A percentile compares a stretch with the other conserved stretches of the same genome.
Evolutionary conservation across 192 early-diverging fungal genomes (phyloP).

Genomic region (Rhizophagus prolifer): DNA sequence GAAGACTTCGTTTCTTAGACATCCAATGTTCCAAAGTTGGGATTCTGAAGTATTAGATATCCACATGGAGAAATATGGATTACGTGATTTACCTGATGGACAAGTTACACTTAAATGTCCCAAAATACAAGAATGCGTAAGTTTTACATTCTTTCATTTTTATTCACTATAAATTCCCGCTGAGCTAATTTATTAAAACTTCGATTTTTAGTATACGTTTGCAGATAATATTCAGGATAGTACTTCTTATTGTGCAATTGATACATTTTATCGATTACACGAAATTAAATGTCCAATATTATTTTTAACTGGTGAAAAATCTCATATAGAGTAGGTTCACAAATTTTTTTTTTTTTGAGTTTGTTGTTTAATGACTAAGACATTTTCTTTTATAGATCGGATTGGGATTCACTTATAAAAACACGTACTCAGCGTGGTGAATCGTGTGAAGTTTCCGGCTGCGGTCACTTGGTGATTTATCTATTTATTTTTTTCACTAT

Average conservation of each 20-base stretch:
- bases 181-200: background rate
- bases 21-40: slow-evolving; percentile 43
- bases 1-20: slow-evolving; percentile 27
- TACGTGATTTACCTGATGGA: slow-evolving; percentile 41
- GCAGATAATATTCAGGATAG: background rate
- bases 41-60: slow-evolving; percentile 52
- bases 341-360: background rate
- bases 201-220: slow-evolving; percentile 23
- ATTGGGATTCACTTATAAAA: background rate
- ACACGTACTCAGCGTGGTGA: background rate
- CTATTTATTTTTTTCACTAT: background rate
- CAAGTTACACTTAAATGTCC: slow-evolving; percentile 45
- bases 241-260: slow-evolving; percentile 12
- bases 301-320: slow-evolving; percentile 38
- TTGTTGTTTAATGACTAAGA: background rate
- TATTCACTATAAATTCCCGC: background rate
- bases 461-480: background rate
- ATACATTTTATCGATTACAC: slow-evolving; percentile 34
- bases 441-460: background rate
- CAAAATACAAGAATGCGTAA: slow-evolving; percentile 48
- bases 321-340: slow-evolving; percentile 39
- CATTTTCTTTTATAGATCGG: background rate
- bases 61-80: slow-evolving; percentile 53
- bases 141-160: slow-evolving; percentile 1
- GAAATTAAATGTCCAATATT: slow-evolving; percentile 43